These are phyloP conservation scores for Aspergillus olivimuriae DNA, from an alignment of 495 filamentous ascomycete genomes.

Conservation along the genomic window DNA sequence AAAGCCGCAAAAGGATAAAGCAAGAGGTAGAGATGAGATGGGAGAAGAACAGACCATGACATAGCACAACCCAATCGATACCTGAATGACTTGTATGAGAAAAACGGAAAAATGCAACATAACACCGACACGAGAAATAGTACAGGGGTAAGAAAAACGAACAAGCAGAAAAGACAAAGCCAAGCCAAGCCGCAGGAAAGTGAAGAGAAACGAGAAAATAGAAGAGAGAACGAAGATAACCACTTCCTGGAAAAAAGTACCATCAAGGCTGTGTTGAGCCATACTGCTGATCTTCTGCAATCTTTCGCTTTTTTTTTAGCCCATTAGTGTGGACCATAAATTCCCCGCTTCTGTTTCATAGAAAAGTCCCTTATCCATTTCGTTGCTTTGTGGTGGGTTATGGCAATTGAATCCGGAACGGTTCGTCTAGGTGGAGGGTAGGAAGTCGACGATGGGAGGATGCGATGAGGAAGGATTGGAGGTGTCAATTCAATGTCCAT, in stretches of 20 bases:
- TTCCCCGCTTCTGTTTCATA: too few relatives aligned
- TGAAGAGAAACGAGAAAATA: constrained; percentile 8
- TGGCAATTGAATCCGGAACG: too few relatives aligned
- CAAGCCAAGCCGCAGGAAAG: constrained; percentile 6
- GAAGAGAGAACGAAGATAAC: too few relatives aligned
- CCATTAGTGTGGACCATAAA: too few relatives aligned
- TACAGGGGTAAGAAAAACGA: constrained; percentile 9
- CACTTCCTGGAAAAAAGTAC: too few relatives aligned
- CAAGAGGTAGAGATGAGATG: constrained; percentile 2
- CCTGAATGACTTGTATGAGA: constrained; percentile 4
- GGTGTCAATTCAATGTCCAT: constrained; percentile 8
- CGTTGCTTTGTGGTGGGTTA: too few relatives aligned
- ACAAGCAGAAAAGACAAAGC: constrained; percentile 9
- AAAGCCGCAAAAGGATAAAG: constrained; percentile 6
- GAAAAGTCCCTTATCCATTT: too few relatives aligned
- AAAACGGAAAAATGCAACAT: constrained; percentile 4
- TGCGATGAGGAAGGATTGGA: too few relatives aligned
- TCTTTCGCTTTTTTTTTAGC: too few relatives aligned
- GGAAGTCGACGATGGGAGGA: neutral
- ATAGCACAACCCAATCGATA: constrained; percentile 2
- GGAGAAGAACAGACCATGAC: constrained; percentile 5
- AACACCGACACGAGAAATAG: too few relatives aligned
- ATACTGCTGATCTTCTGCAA: too few relatives aligned
- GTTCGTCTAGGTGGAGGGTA: neutral
- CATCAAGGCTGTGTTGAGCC: too few relatives aligned